Evolutionary conservation across 2,329 filamentous ascomycete genomes (phyloP).

Genomic region (Leptosphaerulina australis): DNA sequence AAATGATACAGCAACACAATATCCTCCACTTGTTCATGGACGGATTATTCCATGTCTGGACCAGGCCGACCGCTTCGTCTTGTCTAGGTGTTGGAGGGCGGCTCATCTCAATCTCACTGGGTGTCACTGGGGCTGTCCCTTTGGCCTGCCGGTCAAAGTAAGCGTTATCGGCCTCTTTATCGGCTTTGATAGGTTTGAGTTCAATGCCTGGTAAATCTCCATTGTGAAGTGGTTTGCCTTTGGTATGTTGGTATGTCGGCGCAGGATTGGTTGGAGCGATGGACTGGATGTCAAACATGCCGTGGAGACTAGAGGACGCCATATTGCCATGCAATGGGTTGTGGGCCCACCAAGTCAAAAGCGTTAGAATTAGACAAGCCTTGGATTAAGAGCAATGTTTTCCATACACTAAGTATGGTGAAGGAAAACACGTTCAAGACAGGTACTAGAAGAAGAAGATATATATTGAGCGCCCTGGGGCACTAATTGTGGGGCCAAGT

Average conservation of each 20-base stretch:
- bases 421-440: too few species aligned
- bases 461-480: neutral
- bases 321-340: constrained; percentile 31
- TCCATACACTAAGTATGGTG: neutral
- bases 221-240: constrained; percentile 23
- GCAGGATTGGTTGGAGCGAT: constrained; percentile 44
- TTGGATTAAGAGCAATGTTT: neutral
- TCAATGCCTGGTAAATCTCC: constrained; percentile 40
- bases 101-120: constrained; percentile 60
- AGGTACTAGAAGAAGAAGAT: neutral
- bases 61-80: constrained; percentile 52
- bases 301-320: constrained; percentile 46
- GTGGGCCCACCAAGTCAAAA: neutral
- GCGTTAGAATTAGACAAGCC: neutral
- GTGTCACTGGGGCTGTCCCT: constrained; percentile 39
- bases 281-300: constrained; percentile 53
- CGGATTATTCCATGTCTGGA: constrained; percentile 64
- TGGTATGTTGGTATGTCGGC: constrained; percentile 41
- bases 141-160: constrained; percentile 20
- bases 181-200: constrained; percentile 40
- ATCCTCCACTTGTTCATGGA: constrained; percentile 74
- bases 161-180: constrained; percentile 15
- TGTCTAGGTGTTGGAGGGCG: constrained; percentile 55
- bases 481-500: neutral
- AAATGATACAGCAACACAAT: constrained; percentile 67